Base-by-base conservation (phyloP, 495 filamentous ascomycete species). In the Lasiosphaeria hispida region DNA sequence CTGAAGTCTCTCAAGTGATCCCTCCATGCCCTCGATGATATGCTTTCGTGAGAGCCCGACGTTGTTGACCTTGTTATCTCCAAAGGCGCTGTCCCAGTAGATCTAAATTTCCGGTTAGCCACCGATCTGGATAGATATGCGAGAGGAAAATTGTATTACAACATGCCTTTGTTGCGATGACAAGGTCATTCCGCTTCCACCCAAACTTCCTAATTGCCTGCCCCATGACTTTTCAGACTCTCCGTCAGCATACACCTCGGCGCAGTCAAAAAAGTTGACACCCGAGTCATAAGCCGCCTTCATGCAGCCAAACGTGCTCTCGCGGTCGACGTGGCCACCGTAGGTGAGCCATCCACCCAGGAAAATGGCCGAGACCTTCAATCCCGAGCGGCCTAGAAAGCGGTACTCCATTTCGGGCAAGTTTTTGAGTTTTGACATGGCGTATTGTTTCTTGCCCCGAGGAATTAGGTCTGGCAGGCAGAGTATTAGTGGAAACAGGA, bases 281-380 rank as follows among this genome's bases (percentile, higher is more conserved):
- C 87, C 87, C 51, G 74, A 75, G 61, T 90, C 83, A 57, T 86
- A 90, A 0, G 87, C 87, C 15, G 80, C 77, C 66, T 88, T 84
- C 74, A 91, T 78, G 67, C 85, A 88, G 2, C 77, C 73, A 57
- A 78, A 80, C 1, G 85, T 79, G 17, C 50, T 67, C 41, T 77
- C 84, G 63, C 84, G 79, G 38, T 86, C 85, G 50, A 91, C 84
- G 69, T 90, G 83, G 34, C 88, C 89, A 49, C 89, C 88, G 57
- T 88, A 91, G 0, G 89, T 92, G 43, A 91, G 81, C 86, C 85
- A 89, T 40, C 86, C 86, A 38, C 88, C 88, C 7, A 92, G 76
- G 3, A 85, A 85, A 55, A 92, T 86, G 13, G 83, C 82, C 1
- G 88, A 91, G 38, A 91, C 86, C 68, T 90, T 85, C 18, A 92